Conservation (phyloP, 306 rosid species). For the Pyrus betulifolia region DNA sequence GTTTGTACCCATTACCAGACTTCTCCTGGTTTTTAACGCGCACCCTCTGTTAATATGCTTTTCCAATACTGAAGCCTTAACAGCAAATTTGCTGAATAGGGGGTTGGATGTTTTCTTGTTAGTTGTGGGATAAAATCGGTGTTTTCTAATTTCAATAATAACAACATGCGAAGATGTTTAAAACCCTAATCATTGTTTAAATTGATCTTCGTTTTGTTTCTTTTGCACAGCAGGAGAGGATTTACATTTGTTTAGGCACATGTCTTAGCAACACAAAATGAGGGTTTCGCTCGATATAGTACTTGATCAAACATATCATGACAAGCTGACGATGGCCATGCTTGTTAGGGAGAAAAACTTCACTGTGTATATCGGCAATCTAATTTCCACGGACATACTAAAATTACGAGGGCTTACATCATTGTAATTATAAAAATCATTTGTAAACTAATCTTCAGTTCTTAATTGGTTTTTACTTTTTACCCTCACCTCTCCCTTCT, state of each 20-base stretch:
- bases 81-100: too few species aligned
- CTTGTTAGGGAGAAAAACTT: too few species aligned
- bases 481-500: not conserved
- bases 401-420: not conserved
- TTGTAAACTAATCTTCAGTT: not conserved
- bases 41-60: not conserved
- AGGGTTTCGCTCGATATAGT: too few species aligned
- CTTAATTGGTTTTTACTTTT: not conserved
- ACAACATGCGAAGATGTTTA: not conserved
- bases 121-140: not conserved
- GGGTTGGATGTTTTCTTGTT: too few species aligned
- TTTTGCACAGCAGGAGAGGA: constrained; percentile 17
- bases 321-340: too few species aligned
- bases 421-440: not conserved
- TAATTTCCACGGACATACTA: too few species aligned
- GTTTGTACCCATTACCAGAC: constrained; percentile 7
- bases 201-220: not conserved
- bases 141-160: not conserved
- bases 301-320: too few species aligned
- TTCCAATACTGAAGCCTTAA: not conserved
- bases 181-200: not conserved
- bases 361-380: not conserved
- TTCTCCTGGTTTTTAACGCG: not conserved
- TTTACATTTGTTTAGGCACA: not conserved
- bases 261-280: too few species aligned